phyloP scores from a whole-genome alignment of 371 early-diverging fungal species.

The Mortierella sp. region DNA sequence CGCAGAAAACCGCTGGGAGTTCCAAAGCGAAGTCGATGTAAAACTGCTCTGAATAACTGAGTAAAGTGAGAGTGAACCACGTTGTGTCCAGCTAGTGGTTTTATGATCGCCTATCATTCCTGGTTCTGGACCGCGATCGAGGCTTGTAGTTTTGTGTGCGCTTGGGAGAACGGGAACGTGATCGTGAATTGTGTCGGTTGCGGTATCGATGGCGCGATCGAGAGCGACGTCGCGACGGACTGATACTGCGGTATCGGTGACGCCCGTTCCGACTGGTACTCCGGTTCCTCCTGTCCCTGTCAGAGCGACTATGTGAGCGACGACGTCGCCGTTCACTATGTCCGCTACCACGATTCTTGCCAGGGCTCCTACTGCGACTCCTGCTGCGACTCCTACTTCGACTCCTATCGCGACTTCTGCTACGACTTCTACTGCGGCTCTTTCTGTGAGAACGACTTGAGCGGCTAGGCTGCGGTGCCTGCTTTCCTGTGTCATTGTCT shows the following conservation, averaged over 20 bases:
- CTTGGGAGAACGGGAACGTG: conserved; percentile 12
- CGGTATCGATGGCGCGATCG: not conserved
- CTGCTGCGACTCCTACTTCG: conserved; percentile 5
- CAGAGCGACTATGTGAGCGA: not conserved
- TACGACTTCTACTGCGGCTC: conserved; percentile 4
- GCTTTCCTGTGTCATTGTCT: no score
- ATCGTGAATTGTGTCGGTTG: not conserved
- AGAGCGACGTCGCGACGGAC: not conserved
- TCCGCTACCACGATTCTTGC: not conserved
- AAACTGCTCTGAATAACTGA: not conserved
- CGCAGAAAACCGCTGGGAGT: conserved; percentile 79
- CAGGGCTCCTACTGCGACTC: not conserved
- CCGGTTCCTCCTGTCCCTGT: not conserved
- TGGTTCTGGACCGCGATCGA: no score
- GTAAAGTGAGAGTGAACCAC: no score
- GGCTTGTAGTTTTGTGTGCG: no score
- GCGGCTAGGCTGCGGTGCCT: not conserved
- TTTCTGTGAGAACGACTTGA: not conserved
- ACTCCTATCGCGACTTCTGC: conserved; percentile 2
- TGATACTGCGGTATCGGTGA: not conserved
- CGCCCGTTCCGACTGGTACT: not conserved
- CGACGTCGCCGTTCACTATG: not conserved
- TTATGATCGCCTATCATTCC: no score
- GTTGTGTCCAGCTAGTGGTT: no score
- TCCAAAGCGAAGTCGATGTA: conserved; percentile 4